Evolutionary conservation across 495 filamentous ascomycete genomes (phyloP).

Genomic region (Penicillium silybi): DNA sequence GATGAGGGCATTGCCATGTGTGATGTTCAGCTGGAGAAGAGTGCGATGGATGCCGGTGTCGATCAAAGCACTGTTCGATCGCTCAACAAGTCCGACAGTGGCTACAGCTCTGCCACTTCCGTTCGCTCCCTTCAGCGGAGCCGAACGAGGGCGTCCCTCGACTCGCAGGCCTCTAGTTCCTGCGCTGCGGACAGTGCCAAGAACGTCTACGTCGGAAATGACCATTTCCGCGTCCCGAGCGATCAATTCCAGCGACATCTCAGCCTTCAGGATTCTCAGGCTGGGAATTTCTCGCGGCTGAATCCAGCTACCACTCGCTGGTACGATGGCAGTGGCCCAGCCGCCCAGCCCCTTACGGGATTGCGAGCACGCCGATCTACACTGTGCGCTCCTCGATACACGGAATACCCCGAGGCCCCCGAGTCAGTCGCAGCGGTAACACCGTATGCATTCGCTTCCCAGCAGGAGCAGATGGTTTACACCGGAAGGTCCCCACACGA

Average conservation of each 20-base stretch:
- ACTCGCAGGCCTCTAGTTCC: conserved; percentile 26
- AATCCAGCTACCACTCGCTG: conserved; percentile 16
- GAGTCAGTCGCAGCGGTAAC: background rate
- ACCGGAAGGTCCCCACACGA: conserved; percentile 7
- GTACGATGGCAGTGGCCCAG: conserved; percentile 17
- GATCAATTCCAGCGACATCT: conserved; percentile 17
- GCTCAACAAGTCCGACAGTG: conserved; percentile 38
- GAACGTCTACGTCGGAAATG: background rate
- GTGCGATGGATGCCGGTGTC: background rate
- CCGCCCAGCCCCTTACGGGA: background rate
- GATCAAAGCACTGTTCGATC: conserved; percentile 21
- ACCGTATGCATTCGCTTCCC: background rate
- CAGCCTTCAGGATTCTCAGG: conserved; percentile 18
- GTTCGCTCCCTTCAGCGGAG: conserved; percentile 27
- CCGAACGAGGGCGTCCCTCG: conserved; percentile 23
- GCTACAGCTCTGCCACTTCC: conserved; percentile 40
- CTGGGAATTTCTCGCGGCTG: conserved; percentile 15
- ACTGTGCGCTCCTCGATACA: conserved; percentile 23
- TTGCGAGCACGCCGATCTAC: conserved; percentile 20
- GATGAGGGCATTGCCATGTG: conserved; percentile 31
- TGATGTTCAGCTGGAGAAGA: conserved; percentile 17
- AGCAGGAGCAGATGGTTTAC: conserved; percentile 1
- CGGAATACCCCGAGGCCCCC: conserved; percentile 13
- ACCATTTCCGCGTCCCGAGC: background rate
- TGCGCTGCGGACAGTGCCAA: conserved; percentile 12